Evolutionary conservation across 2,329 filamentous ascomycete genomes (phyloP).

Genomic region (Mycocentrospora acerina): DNA sequence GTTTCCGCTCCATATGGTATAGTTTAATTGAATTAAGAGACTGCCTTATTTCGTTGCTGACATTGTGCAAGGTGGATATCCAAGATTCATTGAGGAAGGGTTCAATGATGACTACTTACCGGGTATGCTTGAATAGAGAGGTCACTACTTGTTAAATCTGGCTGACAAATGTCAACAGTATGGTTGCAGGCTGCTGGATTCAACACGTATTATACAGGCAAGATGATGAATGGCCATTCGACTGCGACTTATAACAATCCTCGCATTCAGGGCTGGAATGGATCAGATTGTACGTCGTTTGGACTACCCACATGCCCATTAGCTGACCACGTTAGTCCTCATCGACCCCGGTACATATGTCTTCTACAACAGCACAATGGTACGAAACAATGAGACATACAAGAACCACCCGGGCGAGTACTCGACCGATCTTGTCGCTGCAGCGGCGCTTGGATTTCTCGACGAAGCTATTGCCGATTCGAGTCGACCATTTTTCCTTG

Average conservation of each 20-base stretch:
- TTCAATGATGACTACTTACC: slow-evolving; percentile 69
- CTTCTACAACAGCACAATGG: slow-evolving; percentile 66
- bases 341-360: slow-evolving; percentile 68
- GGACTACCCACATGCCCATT: no score
- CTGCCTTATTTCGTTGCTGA: neutral
- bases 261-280: slow-evolving; percentile 60
- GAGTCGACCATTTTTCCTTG: slow-evolving; percentile 66
- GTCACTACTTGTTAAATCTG: no score
- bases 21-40: slow-evolving; percentile 1
- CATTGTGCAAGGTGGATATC: slow-evolving; percentile 54
- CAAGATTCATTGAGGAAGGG: slow-evolving; percentile 66
- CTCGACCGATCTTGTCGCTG: slow-evolving; percentile 60
- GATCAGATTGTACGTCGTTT: slow-evolving; percentile 43
- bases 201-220: slow-evolving; percentile 72
- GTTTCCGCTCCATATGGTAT: slow-evolving; percentile 56
- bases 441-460: slow-evolving; percentile 62
- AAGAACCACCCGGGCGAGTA: slow-evolving; percentile 58
- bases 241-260: slow-evolving; percentile 63
- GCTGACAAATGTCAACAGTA: slow-evolving; percentile 30
- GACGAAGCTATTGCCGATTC: slow-evolving; percentile 57
- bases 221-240: slow-evolving; percentile 67
- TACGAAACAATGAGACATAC: slow-evolving; percentile 60
- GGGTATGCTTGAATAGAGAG: no score
- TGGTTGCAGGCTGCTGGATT: slow-evolving; percentile 72
- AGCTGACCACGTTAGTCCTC: slow-evolving; percentile 33